A percentile compares a stretch with the other conserved stretches of the same genome.
These are phyloP conservation scores for Daucus carota DNA, from an alignment of 129 eudicot genomes.

Conservation along the genomic window DNA sequence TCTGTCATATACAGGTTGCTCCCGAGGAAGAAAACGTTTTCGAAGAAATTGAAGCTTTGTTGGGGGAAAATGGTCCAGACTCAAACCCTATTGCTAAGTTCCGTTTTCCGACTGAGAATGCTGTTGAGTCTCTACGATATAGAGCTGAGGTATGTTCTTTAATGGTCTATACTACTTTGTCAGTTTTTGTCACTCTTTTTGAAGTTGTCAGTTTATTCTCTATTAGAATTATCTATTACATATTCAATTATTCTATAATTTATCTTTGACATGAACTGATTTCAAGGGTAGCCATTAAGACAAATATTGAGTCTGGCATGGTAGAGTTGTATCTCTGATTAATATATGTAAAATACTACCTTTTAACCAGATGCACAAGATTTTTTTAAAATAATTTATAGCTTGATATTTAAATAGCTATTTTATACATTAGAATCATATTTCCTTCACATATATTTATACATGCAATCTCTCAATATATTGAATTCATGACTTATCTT, in stretches of 20 bases:
- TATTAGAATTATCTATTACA: not conserved
- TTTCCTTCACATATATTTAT: no score
- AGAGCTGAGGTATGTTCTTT: conserved; percentile 72
- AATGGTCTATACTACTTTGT: not conserved
- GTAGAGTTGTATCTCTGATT: not conserved
- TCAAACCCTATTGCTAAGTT: conserved; percentile 54
- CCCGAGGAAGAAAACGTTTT: conserved; percentile 71
- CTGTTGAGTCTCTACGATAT: conserved; percentile 87
- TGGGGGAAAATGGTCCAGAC: conserved; percentile 55
- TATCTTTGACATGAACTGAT: not conserved
- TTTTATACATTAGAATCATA: no score
- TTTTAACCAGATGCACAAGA: not conserved
- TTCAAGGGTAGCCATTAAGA: not conserved
- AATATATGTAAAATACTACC: not conserved
- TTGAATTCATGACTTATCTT: not conserved
- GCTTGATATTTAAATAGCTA: no score
- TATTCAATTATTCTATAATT: not conserved
- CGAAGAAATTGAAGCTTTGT: conserved; percentile 59
- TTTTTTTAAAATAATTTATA: no score
- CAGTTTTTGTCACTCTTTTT: not conserved
- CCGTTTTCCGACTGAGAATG: conserved; percentile 74
- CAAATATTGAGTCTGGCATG: not conserved
- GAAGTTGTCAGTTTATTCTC: not conserved
- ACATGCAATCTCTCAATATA: no score
- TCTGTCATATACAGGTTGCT: conserved; percentile 52